phyloP scores from a whole-genome alignment of 345 rosid genomes.

The Aethionema arabicum region DNA sequence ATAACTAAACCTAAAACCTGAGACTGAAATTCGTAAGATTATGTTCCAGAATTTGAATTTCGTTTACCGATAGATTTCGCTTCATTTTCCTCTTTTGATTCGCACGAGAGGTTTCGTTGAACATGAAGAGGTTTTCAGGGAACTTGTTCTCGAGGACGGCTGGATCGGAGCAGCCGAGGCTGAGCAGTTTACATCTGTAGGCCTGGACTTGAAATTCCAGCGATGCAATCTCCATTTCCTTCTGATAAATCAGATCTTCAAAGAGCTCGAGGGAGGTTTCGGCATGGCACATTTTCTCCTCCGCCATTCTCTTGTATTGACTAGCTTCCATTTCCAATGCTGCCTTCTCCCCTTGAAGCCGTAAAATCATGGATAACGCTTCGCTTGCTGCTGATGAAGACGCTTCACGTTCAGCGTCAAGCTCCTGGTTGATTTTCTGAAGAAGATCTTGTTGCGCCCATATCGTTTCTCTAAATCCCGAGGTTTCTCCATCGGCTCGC shows the following conservation, averaged over 20 bases:
- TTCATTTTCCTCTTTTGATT: conserved; percentile 29
- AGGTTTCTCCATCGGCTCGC: conserved; percentile 42
- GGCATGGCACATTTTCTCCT: conserved; percentile 74
- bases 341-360: conserved; percentile 85
- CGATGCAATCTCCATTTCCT: conserved; percentile 84
- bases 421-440: conserved; percentile 57
- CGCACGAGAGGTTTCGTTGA: conserved; percentile 28
- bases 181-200: conserved; percentile 60
- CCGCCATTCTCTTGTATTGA: conserved; percentile 85
- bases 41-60: not conserved
- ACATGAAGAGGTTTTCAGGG: conserved; percentile 46
- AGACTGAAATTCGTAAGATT: not conserved
- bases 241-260: conserved; percentile 72
- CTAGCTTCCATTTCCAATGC: conserved; percentile 76
- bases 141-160: conserved; percentile 42
- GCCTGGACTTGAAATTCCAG: conserved; percentile 84
- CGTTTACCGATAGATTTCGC: conserved; percentile 32
- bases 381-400: conserved; percentile 72
- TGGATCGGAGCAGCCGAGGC: conserved; percentile 68
- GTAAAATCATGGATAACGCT: conserved; percentile 81
- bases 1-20: not conserved
- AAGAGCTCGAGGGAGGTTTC: conserved; percentile 70
- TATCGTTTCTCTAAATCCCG: conserved; percentile 55
- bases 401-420: conserved; percentile 89
- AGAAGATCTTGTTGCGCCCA: conserved; percentile 78